Evolutionary conservation across 2,329 filamentous ascomycete species (phyloP).

Genomic region (Colletotrichum gloeosporioides): DNA sequence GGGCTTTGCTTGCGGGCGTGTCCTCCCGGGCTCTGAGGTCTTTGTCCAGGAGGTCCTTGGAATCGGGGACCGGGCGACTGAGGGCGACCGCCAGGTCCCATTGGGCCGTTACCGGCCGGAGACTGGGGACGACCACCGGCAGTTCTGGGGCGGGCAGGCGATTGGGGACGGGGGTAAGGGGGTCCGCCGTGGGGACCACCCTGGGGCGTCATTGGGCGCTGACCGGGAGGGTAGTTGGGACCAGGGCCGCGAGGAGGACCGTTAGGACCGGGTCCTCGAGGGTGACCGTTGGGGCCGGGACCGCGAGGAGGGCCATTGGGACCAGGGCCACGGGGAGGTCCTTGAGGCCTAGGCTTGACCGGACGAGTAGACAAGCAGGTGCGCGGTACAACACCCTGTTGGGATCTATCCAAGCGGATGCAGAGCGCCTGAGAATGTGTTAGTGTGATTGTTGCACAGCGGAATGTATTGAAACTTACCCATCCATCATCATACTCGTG

Average conservation of each 20-base stretch:
- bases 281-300: slow-evolving; percentile 35
- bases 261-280: slow-evolving; percentile 27
- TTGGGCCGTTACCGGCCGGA: slow-evolving; percentile 39
- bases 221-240: slow-evolving; percentile 36
- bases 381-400: slow-evolving; percentile 91
- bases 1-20: slow-evolving; percentile 46
- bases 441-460: slow-evolving; percentile 25
- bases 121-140: slow-evolving; percentile 45
- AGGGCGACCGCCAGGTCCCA: slow-evolving; percentile 40
- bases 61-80: slow-evolving; percentile 52
- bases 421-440: slow-evolving; percentile 75
- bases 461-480: slow-evolving; percentile 62
- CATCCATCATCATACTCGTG: slow-evolving; percentile 99
- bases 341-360: slow-evolving; percentile 77
- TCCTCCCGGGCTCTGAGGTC: slow-evolving; percentile 48
- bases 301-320: slow-evolving; percentile 40
- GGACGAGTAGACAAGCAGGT: slow-evolving; percentile 93
- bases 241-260: slow-evolving; percentile 34
- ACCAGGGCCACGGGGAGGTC: slow-evolving; percentile 55
- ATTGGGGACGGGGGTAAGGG: slow-evolving; percentile 36
- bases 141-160: slow-evolving; percentile 36
- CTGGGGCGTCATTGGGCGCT: slow-evolving; percentile 46
- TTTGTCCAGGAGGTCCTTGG: slow-evolving; percentile 34
- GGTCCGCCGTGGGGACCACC: slow-evolving; percentile 34
- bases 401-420: slow-evolving; percentile 85